Base-by-base conservation (phyloP, 1,284 basidiomycete species). In the Puccinia coronata region DNA sequence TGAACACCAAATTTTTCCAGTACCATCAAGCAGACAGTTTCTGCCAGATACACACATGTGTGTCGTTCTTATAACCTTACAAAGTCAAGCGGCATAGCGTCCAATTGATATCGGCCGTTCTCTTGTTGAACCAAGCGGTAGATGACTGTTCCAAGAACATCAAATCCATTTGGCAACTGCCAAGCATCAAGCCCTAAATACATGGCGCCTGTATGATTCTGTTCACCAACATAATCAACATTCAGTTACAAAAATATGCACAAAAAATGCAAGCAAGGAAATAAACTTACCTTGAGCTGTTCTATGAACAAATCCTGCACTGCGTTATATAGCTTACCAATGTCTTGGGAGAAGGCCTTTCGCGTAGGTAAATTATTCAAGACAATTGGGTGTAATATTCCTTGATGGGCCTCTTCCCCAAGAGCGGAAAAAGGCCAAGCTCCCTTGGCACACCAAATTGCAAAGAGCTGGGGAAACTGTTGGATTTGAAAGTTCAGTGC, bases 151-250 rank as follows among this genome's bases (percentile, higher is more conserved):
- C 59, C 59, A 11, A 61, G 25, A 31, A 61, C 34, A 12, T 61
- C 25, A 61, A 61, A 61, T 31, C 59, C 59, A 20, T 61, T 61
- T 31, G 59, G 59, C 59, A 36, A 61, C 34, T 61, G 59, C 59
- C 59, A 61, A 18, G 34, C 25, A 20, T 61, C 34, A 36, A 61
- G 8, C 6, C 59, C 59, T 34, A 61, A 28, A 61, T 61, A n/a
- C n/a, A n/a, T n/a, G n/a, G n/a, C n/a, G n/a, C n/a, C n/a, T n/a
- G n/a, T n/a, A n/a, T n/a, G n/a, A 61, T 5, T 53, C 51, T 16
- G 23, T 23, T 53, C 14, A n/a, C 23, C 51, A 3, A 31, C 25
- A 18, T 61, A 28, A 14, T 31, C 23, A 31, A 28, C 59, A 11
- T n/a, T n/a, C n/a, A n/a, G n/a, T n/a, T n/a, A n/a, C n/a, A n/a